Evolutionary conservation across 371 early-diverging fungal species (phyloP), one percentile per base, ranked within the genome.

Genomic region (Parasitella parasitica): DNA sequence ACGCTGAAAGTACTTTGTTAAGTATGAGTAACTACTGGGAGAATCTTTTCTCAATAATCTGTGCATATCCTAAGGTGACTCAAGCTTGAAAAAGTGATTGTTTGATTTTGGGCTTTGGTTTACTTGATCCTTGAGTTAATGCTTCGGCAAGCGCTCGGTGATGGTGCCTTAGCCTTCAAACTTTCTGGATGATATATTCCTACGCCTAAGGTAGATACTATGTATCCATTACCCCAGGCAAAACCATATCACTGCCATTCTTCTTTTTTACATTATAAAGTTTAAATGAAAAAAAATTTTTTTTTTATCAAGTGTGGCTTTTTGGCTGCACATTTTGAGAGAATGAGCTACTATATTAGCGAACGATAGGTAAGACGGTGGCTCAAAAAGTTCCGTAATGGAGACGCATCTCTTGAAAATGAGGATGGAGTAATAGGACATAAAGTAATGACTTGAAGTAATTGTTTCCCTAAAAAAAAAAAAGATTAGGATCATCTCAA

Each of bases 121-220:
- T 41, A 37, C 37, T 46, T 12, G 37, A 69, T 54, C 69, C 64
- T 67, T 67, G 69, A 69, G 69, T 22, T 38, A 32, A 36, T 28
- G 20, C 50, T 59, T 68, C 55, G 69, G 61, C 37, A 15, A 22
- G 53, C 48, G 32, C 49, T 64, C 61, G 64, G 69, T 64, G 64
- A 61, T n/a, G 48, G 57, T 64, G 48, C 50, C 57, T 57, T 46
- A 43, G 46, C 57, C 61, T 22, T 69, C 57, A 27, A 54, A 61
- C 64, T 58, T 60, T 64, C 69, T 64, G 69, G 69, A 52, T 72
- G 76, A 72, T 72, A 76, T 72, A 76, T 76, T 76, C 76, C 76
- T 76, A 61, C 51, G 76, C 76, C 67, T 71, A 69, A 56, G 59
- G 70, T 70, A 68, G 71, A 61, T 41, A 68, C 73, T 76, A 70